Conservation (phyloP, 2,329 filamentous ascomycete genomes). For the Calonectria multiphialidica region DNA sequence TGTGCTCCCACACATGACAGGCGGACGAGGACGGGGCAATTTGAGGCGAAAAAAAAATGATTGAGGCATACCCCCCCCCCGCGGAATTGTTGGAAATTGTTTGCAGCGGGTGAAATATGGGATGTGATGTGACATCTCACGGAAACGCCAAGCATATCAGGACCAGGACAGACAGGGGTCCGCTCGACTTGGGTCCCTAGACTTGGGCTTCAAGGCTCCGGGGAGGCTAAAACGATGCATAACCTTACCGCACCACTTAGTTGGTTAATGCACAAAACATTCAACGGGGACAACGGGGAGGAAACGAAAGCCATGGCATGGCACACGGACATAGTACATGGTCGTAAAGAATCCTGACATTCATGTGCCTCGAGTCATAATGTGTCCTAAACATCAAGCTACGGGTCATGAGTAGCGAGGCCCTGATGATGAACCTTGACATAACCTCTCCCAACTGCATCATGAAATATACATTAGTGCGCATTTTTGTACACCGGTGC, state of each 20-base stretch:
- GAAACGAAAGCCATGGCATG: conserved; percentile 4
- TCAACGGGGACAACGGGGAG: not conserved
- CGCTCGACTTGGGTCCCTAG: conserved; percentile 12
- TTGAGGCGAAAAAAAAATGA: conserved; percentile 15
- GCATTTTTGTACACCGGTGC: conserved; percentile 34
- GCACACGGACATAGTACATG: not conserved
- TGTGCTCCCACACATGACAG: not conserved
- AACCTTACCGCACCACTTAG: not conserved
- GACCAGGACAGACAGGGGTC: not conserved
- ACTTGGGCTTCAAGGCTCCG: not conserved
- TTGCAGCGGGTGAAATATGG: no score
- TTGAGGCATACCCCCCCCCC: no score
- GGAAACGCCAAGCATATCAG: not conserved
- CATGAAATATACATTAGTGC: conserved; percentile 38
- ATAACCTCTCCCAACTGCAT: conserved; percentile 22
- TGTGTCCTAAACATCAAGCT: conserved; percentile 19
- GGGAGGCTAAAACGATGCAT: conserved; percentile 14
- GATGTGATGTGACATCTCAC: not conserved
- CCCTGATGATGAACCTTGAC: conserved; percentile 21
- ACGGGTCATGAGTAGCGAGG: conserved; percentile 32
- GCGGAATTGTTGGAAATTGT: not conserved
- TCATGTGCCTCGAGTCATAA: conserved; percentile 11
- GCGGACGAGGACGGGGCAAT: not conserved
- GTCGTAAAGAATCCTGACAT: conserved; percentile 11
- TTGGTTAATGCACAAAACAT: not conserved